Evolutionary conservation across 2,329 filamentous ascomycete genomes (phyloP).

Genomic region (Aspergillus nomiae): DNA sequence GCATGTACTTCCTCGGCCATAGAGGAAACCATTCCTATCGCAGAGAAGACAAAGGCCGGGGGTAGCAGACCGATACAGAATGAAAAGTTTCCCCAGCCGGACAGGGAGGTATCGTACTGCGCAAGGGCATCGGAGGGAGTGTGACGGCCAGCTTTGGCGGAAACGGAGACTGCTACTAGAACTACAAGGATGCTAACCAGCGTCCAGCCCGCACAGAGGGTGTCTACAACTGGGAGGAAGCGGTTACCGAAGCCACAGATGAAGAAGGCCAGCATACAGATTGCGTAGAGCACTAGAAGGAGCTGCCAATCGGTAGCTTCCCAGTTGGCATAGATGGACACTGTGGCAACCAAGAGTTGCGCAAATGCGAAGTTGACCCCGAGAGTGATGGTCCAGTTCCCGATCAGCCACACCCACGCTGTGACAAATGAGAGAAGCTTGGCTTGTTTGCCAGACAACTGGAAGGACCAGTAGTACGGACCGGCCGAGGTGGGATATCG

Average conservation of each 20-base stretch:
- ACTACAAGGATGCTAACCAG: constrained; percentile 59
- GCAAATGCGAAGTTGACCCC: constrained; percentile 60
- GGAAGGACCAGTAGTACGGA: constrained; percentile 58
- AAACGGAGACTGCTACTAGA: constrained; percentile 58
- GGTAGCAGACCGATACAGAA: constrained; percentile 66
- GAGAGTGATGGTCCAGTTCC: constrained; percentile 56
- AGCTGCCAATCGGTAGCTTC: constrained; percentile 63
- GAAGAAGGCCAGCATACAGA: constrained; percentile 65
- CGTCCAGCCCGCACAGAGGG: constrained; percentile 59
- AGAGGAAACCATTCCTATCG: constrained; percentile 63
- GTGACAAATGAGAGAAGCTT: constrained; percentile 54
- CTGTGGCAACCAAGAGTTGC: constrained; percentile 54
- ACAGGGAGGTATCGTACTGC: constrained; percentile 57
- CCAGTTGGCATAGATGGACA: constrained; percentile 58
- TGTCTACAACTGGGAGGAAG: constrained; percentile 66
- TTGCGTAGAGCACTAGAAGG: constrained; percentile 69
- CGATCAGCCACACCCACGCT: constrained; percentile 57
- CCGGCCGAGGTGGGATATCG: constrained; percentile 56
- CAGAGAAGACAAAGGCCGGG: constrained; percentile 60
- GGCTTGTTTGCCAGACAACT: constrained; percentile 39
- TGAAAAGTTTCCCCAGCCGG: constrained; percentile 61
- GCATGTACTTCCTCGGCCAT: constrained; percentile 63
- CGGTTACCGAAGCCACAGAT: constrained; percentile 69
- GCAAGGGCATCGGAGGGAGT: constrained; percentile 55
- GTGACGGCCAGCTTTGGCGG: constrained; percentile 57